phyloP scores from a whole-genome alignment of 192 early-diverging fungal genomes.

The Pilaira anomala region DNA sequence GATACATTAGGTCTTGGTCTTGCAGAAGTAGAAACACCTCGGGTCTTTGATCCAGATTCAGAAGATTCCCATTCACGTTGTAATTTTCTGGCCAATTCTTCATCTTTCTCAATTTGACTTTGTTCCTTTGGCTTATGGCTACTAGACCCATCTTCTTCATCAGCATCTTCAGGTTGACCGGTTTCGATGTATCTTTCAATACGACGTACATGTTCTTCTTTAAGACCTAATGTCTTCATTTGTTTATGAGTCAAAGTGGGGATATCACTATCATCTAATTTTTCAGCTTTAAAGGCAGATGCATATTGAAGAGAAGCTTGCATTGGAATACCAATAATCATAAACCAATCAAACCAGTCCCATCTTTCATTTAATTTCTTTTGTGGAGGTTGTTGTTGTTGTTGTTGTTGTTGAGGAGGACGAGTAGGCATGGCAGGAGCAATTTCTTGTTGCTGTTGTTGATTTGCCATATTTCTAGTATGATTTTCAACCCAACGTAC shows the following conservation, averaged over 20 bases:
- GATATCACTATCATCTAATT: slow-evolving; percentile 78
- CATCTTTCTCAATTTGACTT: slow-evolving; percentile 72
- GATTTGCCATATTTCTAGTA: slow-evolving; percentile 10
- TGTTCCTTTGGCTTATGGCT: slow-evolving; percentile 32
- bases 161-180: slow-evolving; percentile 46
- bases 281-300: slow-evolving; percentile 80
- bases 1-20: slow-evolving; percentile 25
- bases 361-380: slow-evolving; percentile 67
- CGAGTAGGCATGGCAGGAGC: slow-evolving; percentile 1
- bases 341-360: slow-evolving; percentile 94
- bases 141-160: slow-evolving; percentile 39
- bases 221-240: slow-evolving; percentile 75
- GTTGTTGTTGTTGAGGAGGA: background rate
- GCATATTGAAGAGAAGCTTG: slow-evolving; percentile 80
- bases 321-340: slow-evolving; percentile 69
- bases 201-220: slow-evolving; percentile 79
- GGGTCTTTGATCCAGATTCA: slow-evolving; percentile 23
- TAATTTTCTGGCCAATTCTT: slow-evolving; percentile 74
- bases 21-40: background rate
- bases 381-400: slow-evolving; percentile 12
- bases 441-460: background rate
- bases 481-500: slow-evolving; percentile 46
- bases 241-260: slow-evolving; percentile 71
- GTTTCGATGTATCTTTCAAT: slow-evolving; percentile 64
- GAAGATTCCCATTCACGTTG: slow-evolving; percentile 66